Conservation (phyloP, 352 stramenopile species). For the Phytophthora foliorum region DNA sequence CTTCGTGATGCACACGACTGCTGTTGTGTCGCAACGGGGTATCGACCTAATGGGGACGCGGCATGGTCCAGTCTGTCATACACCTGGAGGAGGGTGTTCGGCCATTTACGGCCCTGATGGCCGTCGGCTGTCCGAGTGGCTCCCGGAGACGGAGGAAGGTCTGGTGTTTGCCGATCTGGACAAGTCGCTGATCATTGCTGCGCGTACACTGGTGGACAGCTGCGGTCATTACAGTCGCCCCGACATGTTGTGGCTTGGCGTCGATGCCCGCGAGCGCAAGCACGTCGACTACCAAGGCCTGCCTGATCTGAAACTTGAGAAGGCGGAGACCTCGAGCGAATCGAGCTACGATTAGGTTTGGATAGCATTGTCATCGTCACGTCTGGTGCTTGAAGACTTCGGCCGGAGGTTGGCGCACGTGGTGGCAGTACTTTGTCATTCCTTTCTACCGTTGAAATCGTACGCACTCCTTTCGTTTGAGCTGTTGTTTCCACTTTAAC, state of each 20-base stretch:
- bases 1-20: conserved; percentile 29
- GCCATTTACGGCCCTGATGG: conserved; percentile 35
- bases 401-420: too few species aligned
- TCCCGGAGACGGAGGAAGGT: conserved; percentile 26
- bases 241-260: conserved; percentile 31
- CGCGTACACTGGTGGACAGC: conserved; percentile 24
- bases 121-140: conserved; percentile 5
- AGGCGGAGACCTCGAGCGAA: conserved; percentile 12
- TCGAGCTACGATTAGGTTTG: neutral
- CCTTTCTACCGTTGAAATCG: too few species aligned
- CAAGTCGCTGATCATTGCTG: conserved; percentile 13
- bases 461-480: too few species aligned
- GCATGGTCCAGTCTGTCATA: conserved; percentile 7
- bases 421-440: too few species aligned
- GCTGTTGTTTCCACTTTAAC: too few species aligned
- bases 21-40: conserved; percentile 18
- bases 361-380: too few species aligned
- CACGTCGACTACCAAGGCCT: conserved; percentile 14
- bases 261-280: conserved; percentile 23
- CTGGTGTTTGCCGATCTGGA: conserved; percentile 36
- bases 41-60: conserved; percentile 26
- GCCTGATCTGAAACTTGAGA: neutral
- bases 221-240: conserved; percentile 36
- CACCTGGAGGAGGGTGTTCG: conserved; percentile 25
- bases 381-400: too few species aligned